phyloP scores from a whole-genome alignment of 2,329 filamentous ascomycete genomes.

The Cercospora beticola region DNA sequence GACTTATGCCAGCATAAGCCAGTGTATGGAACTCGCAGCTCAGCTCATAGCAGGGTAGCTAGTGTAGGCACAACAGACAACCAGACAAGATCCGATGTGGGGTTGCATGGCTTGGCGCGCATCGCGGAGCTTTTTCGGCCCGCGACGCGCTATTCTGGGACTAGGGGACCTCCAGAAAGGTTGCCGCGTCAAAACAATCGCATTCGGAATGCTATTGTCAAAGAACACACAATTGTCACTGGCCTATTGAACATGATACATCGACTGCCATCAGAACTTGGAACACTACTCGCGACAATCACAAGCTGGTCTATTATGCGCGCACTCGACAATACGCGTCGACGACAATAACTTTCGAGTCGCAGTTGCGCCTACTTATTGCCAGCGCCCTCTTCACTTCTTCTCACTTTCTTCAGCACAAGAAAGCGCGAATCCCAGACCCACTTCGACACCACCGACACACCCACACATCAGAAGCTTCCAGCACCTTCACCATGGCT shows the following conservation, averaged over 20 bases:
- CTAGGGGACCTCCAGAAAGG: background rate
- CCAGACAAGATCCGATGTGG: background rate
- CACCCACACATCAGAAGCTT: background rate
- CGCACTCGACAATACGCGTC: slow-evolving; percentile 1
- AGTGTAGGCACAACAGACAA: background rate
- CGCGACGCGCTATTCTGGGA: background rate
- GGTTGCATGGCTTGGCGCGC: background rate
- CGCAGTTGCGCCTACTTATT: background rate
- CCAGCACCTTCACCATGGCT: slow-evolving; percentile 4
- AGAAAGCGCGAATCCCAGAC: background rate
- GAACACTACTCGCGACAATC: background rate
- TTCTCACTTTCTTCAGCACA: background rate
- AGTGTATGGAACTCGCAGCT: background rate
- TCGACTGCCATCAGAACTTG: background rate
- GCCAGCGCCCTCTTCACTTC: background rate
- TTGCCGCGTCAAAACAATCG: slow-evolving; percentile 7
- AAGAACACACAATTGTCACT: background rate
- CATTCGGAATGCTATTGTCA: slow-evolving; percentile 8
- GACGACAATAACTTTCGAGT: background rate
- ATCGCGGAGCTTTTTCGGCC: background rate
- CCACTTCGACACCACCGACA: background rate
- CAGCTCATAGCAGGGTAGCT: background rate
- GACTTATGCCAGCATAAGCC: background rate
- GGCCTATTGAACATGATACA: slow-evolving; percentile 2
- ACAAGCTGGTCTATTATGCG: background rate